phyloP scores from a whole-genome alignment of 257 asterid species.

The Solanum habrochaites region DNA sequence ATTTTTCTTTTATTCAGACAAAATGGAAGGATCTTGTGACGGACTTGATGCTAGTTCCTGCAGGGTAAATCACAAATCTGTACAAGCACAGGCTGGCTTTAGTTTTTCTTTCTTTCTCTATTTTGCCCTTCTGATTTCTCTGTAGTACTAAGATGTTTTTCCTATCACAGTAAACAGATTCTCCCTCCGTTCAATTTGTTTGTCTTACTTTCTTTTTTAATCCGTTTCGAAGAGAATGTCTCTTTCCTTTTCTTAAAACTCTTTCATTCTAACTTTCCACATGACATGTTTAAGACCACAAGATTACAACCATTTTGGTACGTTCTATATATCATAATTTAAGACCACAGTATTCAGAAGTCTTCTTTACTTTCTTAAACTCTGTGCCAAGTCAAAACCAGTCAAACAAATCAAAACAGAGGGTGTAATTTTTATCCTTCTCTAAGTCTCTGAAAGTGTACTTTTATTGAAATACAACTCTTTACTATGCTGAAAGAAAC shows the following conservation, averaged over 20 bases:
- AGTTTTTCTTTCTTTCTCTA: neutral
- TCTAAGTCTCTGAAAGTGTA: neutral
- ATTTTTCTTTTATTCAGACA: constrained; percentile 36
- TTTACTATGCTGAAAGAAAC: neutral
- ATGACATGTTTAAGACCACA: too few relatives aligned
- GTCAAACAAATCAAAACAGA: too few relatives aligned
- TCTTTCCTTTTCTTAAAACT: too few relatives aligned
- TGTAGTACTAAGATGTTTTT: neutral
- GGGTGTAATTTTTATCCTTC: neutral
- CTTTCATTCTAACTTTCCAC: too few relatives aligned
- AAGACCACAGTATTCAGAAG: too few relatives aligned
- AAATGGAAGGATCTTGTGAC: constrained; percentile 93
- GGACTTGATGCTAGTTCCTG: constrained; percentile 85
- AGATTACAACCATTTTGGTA: too few relatives aligned
- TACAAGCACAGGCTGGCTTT: neutral
- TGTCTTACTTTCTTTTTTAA: too few relatives aligned
- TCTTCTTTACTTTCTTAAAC: too few relatives aligned
- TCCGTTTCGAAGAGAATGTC: too few relatives aligned
- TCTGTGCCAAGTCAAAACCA: too few relatives aligned
- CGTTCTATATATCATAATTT: too few relatives aligned
- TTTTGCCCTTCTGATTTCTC: neutral
- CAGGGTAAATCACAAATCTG: constrained; percentile 44
- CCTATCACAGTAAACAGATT: neutral
- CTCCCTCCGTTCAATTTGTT: too few relatives aligned
- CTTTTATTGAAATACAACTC: neutral